Conservation (phyloP, 148 eudicot genomes). For the Dianthus caryophyllus region DNA sequence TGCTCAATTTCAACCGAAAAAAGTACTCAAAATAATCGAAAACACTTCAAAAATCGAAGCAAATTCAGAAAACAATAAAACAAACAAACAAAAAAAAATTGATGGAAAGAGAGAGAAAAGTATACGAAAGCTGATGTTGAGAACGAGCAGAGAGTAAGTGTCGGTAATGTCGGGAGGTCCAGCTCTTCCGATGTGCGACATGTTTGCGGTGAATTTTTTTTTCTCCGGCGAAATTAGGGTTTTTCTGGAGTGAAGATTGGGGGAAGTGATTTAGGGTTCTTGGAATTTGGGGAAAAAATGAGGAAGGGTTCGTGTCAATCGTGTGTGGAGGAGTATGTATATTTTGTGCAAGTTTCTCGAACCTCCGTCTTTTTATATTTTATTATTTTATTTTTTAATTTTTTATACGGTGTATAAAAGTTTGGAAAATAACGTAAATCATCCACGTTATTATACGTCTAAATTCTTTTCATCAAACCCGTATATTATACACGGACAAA, state of each 20-base stretch:
- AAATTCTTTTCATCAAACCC: too few relatives aligned
- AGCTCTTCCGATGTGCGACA: slow-evolving; percentile 76
- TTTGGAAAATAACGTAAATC: too few relatives aligned
- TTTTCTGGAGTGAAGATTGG: neutral
- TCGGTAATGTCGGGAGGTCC: slow-evolving; percentile 85
- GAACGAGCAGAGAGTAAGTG: slow-evolving; percentile 75
- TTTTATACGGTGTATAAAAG: too few relatives aligned
- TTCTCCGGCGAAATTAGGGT: slow-evolving; percentile 12
- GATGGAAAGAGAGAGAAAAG: neutral
- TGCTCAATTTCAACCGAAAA: slow-evolving; percentile 16
- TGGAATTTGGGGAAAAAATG: neutral
- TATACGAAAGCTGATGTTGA: slow-evolving; percentile 69
- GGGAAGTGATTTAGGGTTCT: too few relatives aligned
- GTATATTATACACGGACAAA: too few relatives aligned
- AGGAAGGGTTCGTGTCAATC: too few relatives aligned
- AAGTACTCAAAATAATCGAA: too few relatives aligned
- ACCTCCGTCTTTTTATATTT: neutral
- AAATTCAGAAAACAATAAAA: too few relatives aligned
- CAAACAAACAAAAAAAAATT: too few relatives aligned
- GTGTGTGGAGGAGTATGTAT: neutral
- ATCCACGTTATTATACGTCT: too few relatives aligned
- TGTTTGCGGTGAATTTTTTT: slow-evolving; percentile 8
- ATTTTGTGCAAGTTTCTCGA: neutral
- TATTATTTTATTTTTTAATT: slow-evolving; percentile 8
- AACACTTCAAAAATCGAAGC: too few relatives aligned